These are phyloP conservation scores for Xenoacremonium recifei DNA, from an alignment of 2,329 filamentous ascomycete species.

Conservation along the genomic window DNA sequence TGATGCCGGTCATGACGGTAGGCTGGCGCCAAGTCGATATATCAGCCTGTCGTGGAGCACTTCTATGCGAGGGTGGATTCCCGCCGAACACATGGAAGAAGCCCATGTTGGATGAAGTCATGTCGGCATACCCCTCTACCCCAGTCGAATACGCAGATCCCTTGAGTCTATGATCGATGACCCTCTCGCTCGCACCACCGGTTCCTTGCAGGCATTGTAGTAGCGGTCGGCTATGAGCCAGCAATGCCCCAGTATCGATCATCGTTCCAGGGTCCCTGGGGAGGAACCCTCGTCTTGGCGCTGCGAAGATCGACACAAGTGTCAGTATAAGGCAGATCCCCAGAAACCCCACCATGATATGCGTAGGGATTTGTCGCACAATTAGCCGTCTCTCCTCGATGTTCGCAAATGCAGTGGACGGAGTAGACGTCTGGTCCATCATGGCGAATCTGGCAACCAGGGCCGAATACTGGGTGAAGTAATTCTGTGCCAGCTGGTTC, in stretches of 20 bases:
- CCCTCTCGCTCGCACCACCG: slow-evolving; percentile 29
- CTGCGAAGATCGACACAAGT: slow-evolving; percentile 13
- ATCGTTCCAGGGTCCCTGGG: slow-evolving; percentile 34
- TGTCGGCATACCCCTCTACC: slow-evolving; percentile 34
- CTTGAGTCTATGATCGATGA: slow-evolving; percentile 25
- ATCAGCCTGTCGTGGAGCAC: slow-evolving; percentile 13
- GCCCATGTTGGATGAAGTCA: slow-evolving; percentile 18
- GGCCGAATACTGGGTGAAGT: slow-evolving; percentile 34
- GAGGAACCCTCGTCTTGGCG: slow-evolving; percentile 33
- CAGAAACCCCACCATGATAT: slow-evolving; percentile 30
- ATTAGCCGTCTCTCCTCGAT: slow-evolving; percentile 30
- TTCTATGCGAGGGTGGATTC: slow-evolving; percentile 13
- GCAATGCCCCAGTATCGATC: slow-evolving; percentile 33
- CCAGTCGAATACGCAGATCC: slow-evolving; percentile 31
- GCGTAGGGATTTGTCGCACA: slow-evolving; percentile 27
- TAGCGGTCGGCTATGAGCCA: slow-evolving; percentile 34
- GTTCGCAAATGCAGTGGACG: slow-evolving; percentile 21
- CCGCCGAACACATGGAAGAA: slow-evolving; percentile 27
- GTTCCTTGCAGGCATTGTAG: slow-evolving; percentile 34
- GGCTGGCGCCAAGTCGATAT: slow-evolving; percentile 31
- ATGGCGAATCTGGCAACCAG: slow-evolving; percentile 31
- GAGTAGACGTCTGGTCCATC: slow-evolving; percentile 21
- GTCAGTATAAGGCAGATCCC: slow-evolving; percentile 24
- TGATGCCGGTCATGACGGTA: slow-evolving; percentile 24
- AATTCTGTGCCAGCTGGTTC: slow-evolving; percentile 24